Evolutionary conservation across 2,329 filamentous ascomycete species (phyloP).

Genomic region (Xylariaceae sp.): DNA sequence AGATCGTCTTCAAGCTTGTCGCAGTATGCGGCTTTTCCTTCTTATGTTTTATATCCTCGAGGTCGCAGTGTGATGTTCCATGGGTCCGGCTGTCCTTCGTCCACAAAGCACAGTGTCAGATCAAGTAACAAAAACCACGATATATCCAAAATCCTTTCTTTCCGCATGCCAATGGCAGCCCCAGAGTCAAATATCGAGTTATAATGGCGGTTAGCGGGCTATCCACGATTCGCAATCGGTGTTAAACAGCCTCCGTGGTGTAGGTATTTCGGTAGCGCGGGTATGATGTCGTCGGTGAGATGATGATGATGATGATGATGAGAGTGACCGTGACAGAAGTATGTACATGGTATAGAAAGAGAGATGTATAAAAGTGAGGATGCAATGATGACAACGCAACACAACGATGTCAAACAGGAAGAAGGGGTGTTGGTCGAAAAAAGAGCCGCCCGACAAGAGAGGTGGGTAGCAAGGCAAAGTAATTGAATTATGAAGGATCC

Average conservation of each 20-base stretch:
- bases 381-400: no score
- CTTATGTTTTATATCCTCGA: slow-evolving; percentile 1
- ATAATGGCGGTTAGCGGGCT: slow-evolving; percentile 11
- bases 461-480: no score
- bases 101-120: slow-evolving; percentile 2
- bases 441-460: no score
- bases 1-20: slow-evolving; percentile 23
- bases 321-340: slow-evolving; percentile 16
- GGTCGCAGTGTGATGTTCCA: no score
- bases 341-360: slow-evolving; percentile 20
- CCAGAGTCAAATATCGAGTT: not conserved
- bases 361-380: slow-evolving; percentile 5
- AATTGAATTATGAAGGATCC: no score
- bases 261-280: slow-evolving; percentile 24
- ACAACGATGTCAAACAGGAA: no score
- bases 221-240: no score
- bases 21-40: slow-evolving; percentile 7
- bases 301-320: slow-evolving; percentile 13
- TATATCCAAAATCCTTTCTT: not conserved
- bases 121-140: not conserved
- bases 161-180: not conserved
- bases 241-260: no score
- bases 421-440: no score
- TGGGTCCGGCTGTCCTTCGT: no score
- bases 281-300: slow-evolving; percentile 9